These are phyloP conservation scores for Pleurotus pulmonarius DNA, from an alignment of 768 basidiomycete species.

Conservation along the genomic window DNA sequence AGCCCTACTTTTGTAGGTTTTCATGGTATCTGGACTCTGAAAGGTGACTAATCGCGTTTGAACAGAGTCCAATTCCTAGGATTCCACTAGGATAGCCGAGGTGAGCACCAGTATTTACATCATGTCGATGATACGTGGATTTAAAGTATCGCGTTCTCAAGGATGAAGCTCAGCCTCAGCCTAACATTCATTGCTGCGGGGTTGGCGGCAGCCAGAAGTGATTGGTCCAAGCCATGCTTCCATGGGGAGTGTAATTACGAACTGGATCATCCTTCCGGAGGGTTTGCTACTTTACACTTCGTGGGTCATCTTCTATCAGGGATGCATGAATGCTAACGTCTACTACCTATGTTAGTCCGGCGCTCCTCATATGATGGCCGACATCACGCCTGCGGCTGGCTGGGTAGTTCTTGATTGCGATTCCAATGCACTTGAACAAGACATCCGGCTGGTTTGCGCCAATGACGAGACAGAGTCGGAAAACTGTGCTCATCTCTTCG, in stretches of 20 bases:
- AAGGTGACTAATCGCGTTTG: too few species aligned
- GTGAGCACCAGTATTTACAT: too few species aligned
- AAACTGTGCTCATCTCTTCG: constrained; percentile 5
- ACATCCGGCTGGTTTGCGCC: constrained; percentile 1
- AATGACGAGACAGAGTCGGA: constrained; percentile 2
- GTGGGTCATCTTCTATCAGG: background rate
- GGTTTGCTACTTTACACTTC: background rate
- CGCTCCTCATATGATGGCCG: background rate
- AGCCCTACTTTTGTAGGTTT: too few species aligned
- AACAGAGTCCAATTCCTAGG: too few species aligned
- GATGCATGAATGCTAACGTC: too few species aligned
- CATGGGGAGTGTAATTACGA: background rate
- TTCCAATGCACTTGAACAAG: background rate
- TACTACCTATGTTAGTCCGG: background rate
- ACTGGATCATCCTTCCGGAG: background rate
- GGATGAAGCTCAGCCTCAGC: background rate
- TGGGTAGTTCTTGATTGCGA: background rate
- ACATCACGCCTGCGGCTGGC: background rate
- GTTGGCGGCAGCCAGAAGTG: background rate
- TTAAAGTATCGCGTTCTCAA: background rate
- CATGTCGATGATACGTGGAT: too few species aligned
- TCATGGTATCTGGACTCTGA: too few species aligned
- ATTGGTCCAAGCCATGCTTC: background rate
- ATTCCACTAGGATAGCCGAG: too few species aligned
- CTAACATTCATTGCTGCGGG: background rate